A percentile compares a stretch with the other conserved stretches of the same genome.
These are phyloP conservation scores for Smallanthus sonchifolius DNA, from an alignment of 129 eudicot species.

Conservation along the genomic window DNA sequence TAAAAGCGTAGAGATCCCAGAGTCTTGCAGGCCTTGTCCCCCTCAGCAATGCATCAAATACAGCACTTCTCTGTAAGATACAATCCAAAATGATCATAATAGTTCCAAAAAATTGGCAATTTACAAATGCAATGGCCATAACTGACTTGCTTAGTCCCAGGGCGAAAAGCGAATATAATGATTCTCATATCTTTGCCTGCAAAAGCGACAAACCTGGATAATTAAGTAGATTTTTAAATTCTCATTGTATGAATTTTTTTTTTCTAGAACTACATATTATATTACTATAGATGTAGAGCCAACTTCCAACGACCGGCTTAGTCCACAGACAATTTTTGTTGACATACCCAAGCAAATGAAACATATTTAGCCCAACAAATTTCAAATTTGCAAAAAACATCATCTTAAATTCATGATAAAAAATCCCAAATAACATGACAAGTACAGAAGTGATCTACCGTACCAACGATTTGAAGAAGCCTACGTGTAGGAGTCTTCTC, in stretches of 20 bases:
- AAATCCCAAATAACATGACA: constrained; percentile 9
- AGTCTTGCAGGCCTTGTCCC: constrained; percentile 73
- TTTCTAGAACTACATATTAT: not conserved
- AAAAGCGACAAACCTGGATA: constrained; percentile 14
- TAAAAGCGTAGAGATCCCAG: constrained; percentile 94
- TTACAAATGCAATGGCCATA: constrained; percentile 14
- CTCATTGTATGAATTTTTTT: not conserved
- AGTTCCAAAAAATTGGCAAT: constrained; percentile 2
- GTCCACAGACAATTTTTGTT: not conserved
- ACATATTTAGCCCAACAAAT: not conserved
- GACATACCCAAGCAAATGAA: not conserved
- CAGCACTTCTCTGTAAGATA: constrained; percentile 70
- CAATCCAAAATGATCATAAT: constrained; percentile 1
- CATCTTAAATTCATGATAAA: not conserved
- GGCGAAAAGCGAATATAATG: constrained; percentile 72
- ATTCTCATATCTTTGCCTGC: constrained; percentile 98
- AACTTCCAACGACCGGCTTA: not conserved
- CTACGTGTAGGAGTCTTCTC: constrained; percentile 69
- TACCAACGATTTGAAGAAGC: constrained; percentile 90
- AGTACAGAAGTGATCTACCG: constrained; percentile 28
- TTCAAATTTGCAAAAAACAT: constrained; percentile 1
- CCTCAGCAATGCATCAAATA: constrained; percentile 62
- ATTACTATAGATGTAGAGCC: not conserved
- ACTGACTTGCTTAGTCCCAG: constrained; percentile 87
- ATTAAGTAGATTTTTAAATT: not conserved